Percentiles rank a stretch among this genome's conserved stretches.
Conservation (phyloP, 2,329 filamentous ascomycete species). For the Elsinoe necatrix region DNA sequence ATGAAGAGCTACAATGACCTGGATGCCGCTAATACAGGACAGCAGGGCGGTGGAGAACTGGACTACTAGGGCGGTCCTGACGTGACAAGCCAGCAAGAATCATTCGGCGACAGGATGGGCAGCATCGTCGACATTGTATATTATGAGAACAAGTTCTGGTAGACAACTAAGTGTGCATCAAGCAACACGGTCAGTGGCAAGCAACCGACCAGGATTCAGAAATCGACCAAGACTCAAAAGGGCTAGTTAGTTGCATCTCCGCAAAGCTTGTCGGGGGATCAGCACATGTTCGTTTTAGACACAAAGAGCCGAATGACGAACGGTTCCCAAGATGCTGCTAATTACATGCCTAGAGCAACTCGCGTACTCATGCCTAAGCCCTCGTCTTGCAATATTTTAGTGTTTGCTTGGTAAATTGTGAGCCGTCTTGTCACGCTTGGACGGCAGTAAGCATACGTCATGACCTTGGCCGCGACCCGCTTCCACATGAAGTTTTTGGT, state of each 20-base stretch:
- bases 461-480: constrained; percentile 4
- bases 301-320: constrained; percentile 4
- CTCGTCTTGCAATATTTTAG: not conserved
- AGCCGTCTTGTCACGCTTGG: constrained; percentile 1
- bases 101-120: not conserved
- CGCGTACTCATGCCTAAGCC: not conserved
- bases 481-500: not conserved
- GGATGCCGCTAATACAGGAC: constrained; percentile 55
- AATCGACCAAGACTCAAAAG: not conserved
- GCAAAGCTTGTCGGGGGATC: constrained; percentile 10
- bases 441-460: constrained; percentile 9
- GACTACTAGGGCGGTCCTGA: constrained; percentile 59
- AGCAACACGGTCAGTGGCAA: not conserved
- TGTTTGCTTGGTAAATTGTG: not conserved
- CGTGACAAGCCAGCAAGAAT: not conserved
- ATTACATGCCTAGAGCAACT: not conserved
- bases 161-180: not conserved
- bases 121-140: not conserved
- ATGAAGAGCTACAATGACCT: constrained; percentile 97
- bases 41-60: constrained; percentile 64
- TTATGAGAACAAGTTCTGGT: not conserved
- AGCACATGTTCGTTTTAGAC: not conserved
- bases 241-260: constrained; percentile 8
- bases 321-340: not conserved
- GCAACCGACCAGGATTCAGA: not conserved